Percentiles rank a stretch among this genome's conserved stretches.
Evolutionary conservation across 371 early-diverging fungal species (phyloP).

Genomic region (Syncephalastrum sp.): DNA sequence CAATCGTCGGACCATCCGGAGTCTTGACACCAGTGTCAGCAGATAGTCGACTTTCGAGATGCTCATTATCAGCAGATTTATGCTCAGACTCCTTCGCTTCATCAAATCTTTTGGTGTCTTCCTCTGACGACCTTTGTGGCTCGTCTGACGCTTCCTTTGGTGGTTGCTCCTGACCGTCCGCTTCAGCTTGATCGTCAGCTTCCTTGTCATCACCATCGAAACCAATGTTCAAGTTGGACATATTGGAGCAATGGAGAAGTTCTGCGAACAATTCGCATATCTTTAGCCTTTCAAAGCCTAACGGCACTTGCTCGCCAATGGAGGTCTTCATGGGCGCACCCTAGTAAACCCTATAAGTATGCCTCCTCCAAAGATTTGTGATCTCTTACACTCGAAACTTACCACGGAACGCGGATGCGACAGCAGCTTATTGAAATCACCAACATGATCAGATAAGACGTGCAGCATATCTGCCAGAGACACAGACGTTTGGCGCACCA

Average conservation of each 20-base stretch:
- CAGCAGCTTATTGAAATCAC: conserved; percentile 65
- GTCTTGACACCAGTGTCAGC: not conserved
- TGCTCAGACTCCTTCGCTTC: not conserved
- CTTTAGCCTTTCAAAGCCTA: conserved; percentile 91
- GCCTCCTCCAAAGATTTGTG: conserved; percentile 6
- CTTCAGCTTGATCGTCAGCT: conserved; percentile 8
- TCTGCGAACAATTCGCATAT: conserved; percentile 97
- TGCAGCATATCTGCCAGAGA: conserved; percentile 73
- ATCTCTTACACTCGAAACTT: conserved; percentile 10
- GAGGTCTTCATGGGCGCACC: conserved; percentile 59
- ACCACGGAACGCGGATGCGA: conserved; percentile 59
- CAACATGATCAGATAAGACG: conserved; percentile 71
- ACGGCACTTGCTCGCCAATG: conserved; percentile 67
- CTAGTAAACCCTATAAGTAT: conserved; percentile 7
- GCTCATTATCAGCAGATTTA: not conserved
- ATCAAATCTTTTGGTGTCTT: not conserved
- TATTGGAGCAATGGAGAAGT: conserved; percentile 84
- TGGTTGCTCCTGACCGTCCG: conserved; percentile 2
- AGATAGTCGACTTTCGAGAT: not conserved
- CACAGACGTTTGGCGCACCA: conserved; percentile 31
- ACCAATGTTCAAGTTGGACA: conserved; percentile 51
- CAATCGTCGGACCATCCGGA: conserved; percentile 2
- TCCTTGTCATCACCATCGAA: conserved; percentile 5
- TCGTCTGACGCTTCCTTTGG: not conserved
- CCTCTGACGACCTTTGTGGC: not conserved